A percentile compares a stretch with the other conserved stretches of the same genome.
These are phyloP conservation scores for Penicillium olsonii DNA, from an alignment of 2,329 filamentous ascomycete genomes.

Conservation along the genomic window DNA sequence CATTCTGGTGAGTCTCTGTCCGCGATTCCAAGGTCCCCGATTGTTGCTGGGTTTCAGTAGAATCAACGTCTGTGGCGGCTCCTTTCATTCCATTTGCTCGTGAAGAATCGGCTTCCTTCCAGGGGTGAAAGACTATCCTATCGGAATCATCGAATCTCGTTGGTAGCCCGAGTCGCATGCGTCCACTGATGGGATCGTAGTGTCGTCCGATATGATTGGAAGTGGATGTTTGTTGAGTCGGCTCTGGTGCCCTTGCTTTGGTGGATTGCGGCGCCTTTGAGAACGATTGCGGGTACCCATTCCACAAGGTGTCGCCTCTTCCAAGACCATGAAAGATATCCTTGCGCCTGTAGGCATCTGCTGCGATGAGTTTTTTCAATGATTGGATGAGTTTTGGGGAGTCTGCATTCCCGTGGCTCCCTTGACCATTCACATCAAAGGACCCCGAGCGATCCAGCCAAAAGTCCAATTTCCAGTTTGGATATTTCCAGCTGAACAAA, in stretches of 20 bases:
- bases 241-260: conserved; percentile 9
- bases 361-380: conserved; percentile 37
- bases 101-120: background rate
- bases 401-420: conserved; percentile 25
- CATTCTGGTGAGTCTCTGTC: background rate
- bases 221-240: conserved; percentile 1
- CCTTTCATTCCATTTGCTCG: conserved; percentile 5
- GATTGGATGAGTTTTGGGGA: conserved; percentile 36
- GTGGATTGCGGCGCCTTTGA: conserved; percentile 10
- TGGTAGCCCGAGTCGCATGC: conserved; percentile 35
- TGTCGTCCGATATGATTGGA: conserved; percentile 24
- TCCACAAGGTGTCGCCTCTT: conserved; percentile 28
- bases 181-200: conserved; percentile 47
- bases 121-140: background rate
- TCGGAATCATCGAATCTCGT: background rate
- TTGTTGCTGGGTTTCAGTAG: background rate
- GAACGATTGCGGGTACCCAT: conserved; percentile 34
- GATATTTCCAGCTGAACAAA: conserved; percentile 1
- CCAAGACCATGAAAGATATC: conserved; percentile 22
- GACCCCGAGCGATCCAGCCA: conserved; percentile 13
- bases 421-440: conserved; percentile 6
- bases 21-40: background rate
- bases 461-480: conserved; percentile 2
- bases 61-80: too few species aligned
- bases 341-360: conserved; percentile 43